Conservation (phyloP, 306 rosid genomes). For the Coriaria nepalensis region DNA sequence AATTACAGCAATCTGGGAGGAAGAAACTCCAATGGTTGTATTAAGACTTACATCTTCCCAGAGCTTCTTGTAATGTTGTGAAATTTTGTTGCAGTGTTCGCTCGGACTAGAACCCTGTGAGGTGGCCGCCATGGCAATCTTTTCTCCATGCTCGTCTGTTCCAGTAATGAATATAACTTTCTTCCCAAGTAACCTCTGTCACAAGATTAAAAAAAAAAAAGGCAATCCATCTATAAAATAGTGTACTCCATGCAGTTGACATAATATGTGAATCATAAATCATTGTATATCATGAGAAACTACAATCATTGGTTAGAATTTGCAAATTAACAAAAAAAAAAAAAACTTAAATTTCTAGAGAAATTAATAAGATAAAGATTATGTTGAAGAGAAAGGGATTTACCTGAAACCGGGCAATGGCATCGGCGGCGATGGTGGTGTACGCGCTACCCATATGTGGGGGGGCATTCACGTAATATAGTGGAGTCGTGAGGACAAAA, state of each 20-base stretch:
- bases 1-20: not conserved
- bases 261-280: too few species aligned
- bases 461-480: constrained; percentile 94
- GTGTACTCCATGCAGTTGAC: not conserved
- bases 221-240: constrained; percentile 8
- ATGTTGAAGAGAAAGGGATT: too few species aligned
- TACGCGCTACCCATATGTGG: constrained; percentile 99
- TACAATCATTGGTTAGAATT: too few species aligned
- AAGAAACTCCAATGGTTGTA: constrained; percentile 4
- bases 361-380: too few species aligned
- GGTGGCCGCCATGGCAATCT: constrained; percentile 81
- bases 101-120: constrained; percentile 53
- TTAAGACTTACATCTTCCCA: constrained; percentile 66
- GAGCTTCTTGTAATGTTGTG: constrained; percentile 55
- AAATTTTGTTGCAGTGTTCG: constrained; percentile 72
- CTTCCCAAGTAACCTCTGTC: constrained; percentile 62
- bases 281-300: too few species aligned
- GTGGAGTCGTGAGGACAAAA: constrained; percentile 82
- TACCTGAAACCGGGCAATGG: constrained; percentile 96
- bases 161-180: constrained; percentile 80
- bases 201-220: constrained; percentile 13
- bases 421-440: constrained; percentile 92
- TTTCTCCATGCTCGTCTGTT: constrained; percentile 95
- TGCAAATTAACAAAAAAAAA: too few species aligned
- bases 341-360: too few species aligned